phyloP scores from a whole-genome alignment of 305 asterid genomes.

The Salvia sclarea region DNA sequence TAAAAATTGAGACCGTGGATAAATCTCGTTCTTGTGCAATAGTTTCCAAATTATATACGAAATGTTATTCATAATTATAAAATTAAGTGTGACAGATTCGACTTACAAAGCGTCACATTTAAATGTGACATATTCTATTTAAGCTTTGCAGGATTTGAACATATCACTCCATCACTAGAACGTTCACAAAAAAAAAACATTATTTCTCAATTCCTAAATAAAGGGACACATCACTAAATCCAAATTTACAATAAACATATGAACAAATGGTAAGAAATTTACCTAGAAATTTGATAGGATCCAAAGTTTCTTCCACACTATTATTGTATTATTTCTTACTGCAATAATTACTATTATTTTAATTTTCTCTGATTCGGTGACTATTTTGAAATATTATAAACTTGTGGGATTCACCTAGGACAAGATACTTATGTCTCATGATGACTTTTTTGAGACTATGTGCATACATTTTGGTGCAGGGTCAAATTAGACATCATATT shows the following conservation, averaged over 20 bases:
- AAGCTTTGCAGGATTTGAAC: too few relatives aligned
- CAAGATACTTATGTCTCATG: conserved; percentile 27
- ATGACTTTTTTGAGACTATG: conserved; percentile 27
- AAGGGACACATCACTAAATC: neutral
- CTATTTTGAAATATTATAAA: conserved; percentile 24
- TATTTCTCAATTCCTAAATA: too few relatives aligned
- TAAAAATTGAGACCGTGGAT: too few relatives aligned
- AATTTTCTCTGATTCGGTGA: neutral
- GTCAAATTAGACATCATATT: conserved; percentile 24
- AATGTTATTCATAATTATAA: too few relatives aligned
- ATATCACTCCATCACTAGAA: too few relatives aligned
- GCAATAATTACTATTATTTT: neutral
- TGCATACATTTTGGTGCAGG: conserved; percentile 34
- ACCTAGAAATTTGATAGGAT: neutral
- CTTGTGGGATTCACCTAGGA: conserved; percentile 40
- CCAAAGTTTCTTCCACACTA: neutral
- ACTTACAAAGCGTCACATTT: too few relatives aligned
- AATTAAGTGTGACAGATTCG: too few relatives aligned
- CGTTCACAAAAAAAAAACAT: too few relatives aligned
- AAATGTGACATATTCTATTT: too few relatives aligned
- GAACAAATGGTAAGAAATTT: neutral
- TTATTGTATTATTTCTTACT: neutral
- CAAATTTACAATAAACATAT: neutral
- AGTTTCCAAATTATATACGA: too few relatives aligned
- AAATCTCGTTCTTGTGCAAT: too few relatives aligned